Evolutionary conservation across 2,329 filamentous ascomycete genomes (phyloP), one percentile per base, ranked within the genome.

Genomic region (Colletotrichum tanaceti): DNA sequence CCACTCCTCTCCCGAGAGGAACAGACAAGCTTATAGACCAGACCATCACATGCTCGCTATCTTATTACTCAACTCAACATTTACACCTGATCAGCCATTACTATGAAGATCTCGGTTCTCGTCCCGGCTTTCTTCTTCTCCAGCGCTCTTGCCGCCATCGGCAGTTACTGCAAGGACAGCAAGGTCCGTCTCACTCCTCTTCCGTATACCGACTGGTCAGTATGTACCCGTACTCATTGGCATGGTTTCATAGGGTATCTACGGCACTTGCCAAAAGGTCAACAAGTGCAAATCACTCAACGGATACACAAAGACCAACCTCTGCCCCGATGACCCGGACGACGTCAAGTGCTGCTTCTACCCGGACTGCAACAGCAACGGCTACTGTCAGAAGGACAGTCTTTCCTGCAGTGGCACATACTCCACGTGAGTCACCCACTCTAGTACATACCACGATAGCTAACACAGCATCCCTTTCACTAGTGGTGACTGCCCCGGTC

Each of bases 271-370:
- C 22, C 66, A 69, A 41, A 62, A 62, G 39, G 66, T 58, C 22
- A 62, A 28, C 44, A 66, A 66, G 57, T 69, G 66, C 9, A 67
- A 35, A 7, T 61, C 49, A 14, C 63, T 66, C 3, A 50, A 69
- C 32, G 66, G 66, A 5, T 50, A 39, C 52, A 62, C 52, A 20
- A 55, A 44, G 50, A 69, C 49, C 50, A 63, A 67, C 11, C 58
- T 62, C 13, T 69, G 66, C 32, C 66, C 66, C 43, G 46, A 69
- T 44, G 66, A 69, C 41, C 66, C 66, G 16, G 52, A 28, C 22
- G 49, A 67, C n/a, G 66, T 67, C 16, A 69, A 68, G 38, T 69
- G 66, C 53, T 69, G 66, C 53, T 61, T 69, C 43, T 67, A 62
- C 14, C 66, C 66, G 20, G 49, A 62, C 22, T 69, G 66, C 52